Conservation (phyloP, 768 basidiomycete species). For the Leucocoprinus leucothites region DNA sequence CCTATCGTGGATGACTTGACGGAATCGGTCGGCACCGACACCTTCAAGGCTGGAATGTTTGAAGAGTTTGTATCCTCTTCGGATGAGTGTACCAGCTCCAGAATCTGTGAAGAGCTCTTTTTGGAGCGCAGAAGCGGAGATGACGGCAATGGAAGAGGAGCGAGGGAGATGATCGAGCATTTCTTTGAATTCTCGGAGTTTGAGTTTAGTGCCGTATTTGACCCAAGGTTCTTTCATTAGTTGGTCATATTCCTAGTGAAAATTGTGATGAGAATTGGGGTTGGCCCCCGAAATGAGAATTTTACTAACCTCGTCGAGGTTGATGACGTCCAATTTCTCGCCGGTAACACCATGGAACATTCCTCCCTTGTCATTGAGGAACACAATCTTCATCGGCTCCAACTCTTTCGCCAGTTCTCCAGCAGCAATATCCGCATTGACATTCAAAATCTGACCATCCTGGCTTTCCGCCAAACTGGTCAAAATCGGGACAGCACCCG, state of each 20-base stretch:
- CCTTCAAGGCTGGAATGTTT: conserved; percentile 78
- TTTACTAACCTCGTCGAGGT: conserved; percentile 82
- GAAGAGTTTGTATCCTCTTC: conserved; percentile 97
- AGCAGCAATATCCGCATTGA: conserved; percentile 98
- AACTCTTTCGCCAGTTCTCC: conserved; percentile 97
- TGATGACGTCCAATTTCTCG: conserved; percentile 94
- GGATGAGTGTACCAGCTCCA: conserved; percentile 96
- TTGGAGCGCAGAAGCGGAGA: conserved; percentile 87
- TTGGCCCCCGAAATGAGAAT: not conserved
- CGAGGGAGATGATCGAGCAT: conserved; percentile 97
- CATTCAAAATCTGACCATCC: conserved; percentile 98
- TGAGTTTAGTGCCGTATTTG: conserved; percentile 98
- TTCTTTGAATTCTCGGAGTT: conserved; percentile 98
- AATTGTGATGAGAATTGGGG: not conserved
- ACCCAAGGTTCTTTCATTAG: conserved; percentile 99
- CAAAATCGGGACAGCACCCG: conserved; percentile 93
- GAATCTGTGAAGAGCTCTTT: conserved; percentile 99
- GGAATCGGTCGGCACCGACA: conserved; percentile 91
- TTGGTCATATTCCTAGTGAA: conserved; percentile 80
- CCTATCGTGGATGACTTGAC: conserved; percentile 92
- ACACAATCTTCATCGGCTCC: conserved; percentile 98
- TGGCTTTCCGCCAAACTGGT: conserved; percentile 92
- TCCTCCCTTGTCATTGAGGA: conserved; percentile 97
- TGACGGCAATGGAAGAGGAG: conserved; percentile 97
- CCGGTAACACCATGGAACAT: conserved; percentile 97